Percentiles rank a stretch among this genome's conserved stretches.
Evolutionary conservation across 352 stramenopile genomes (phyloP).

Genomic region (Pythium aquatile): DNA sequence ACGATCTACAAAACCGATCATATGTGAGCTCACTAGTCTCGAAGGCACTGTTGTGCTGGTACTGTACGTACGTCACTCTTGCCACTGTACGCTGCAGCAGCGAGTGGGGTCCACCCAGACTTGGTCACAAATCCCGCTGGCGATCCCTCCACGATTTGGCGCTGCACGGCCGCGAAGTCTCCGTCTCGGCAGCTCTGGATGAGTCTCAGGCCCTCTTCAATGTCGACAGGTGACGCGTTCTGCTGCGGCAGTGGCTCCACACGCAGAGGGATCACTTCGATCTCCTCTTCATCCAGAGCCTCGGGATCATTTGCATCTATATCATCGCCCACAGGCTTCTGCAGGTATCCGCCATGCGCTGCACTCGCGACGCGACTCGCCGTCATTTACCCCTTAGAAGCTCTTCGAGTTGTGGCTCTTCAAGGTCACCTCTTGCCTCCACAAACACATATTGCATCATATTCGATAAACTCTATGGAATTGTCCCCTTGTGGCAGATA

Average conservation of each 20-base stretch:
- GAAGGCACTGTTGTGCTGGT: background rate
- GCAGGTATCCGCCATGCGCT: background rate
- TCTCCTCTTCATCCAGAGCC: constrained; percentile 20
- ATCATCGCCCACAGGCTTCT: constrained; percentile 5
- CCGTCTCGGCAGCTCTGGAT: constrained; percentile 64
- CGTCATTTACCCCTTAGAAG: constrained; percentile 2
- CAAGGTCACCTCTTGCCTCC: constrained; percentile 7
- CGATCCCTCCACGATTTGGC: constrained; percentile 44
- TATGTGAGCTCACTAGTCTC: background rate
- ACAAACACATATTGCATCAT: background rate
- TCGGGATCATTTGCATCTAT: constrained; percentile 21
- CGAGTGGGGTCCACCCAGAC: constrained; percentile 70
- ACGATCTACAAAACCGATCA: constrained; percentile 35
- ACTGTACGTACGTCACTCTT: constrained; percentile 47
- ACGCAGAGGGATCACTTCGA: constrained; percentile 53
- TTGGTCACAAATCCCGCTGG: constrained; percentile 73
- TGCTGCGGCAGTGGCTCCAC: constrained; percentile 59
- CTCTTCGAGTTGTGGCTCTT: constrained; percentile 18
- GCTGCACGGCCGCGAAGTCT: constrained; percentile 35
- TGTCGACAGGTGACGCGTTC: constrained; percentile 45
- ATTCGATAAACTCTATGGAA: background rate
- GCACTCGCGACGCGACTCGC: constrained; percentile 15
- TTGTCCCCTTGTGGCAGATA: background rate
- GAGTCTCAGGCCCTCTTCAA: constrained; percentile 53
- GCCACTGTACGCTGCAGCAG: constrained; percentile 62